phyloP scores from a whole-genome alignment of 495 filamentous ascomycete genomes.

The Penicillium canariense region DNA sequence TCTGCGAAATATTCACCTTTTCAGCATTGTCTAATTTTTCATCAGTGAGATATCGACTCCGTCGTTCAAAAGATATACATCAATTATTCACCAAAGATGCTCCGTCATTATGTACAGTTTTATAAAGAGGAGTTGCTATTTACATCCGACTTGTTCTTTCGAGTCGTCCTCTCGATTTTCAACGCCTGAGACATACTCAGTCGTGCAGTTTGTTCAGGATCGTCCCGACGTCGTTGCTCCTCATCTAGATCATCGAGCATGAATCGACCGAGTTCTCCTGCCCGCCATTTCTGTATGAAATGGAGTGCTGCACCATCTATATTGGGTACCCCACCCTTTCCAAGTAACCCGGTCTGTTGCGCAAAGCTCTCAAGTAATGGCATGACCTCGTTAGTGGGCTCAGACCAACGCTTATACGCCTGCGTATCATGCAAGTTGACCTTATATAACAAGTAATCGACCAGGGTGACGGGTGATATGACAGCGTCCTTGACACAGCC shows the following conservation, averaged over 20 bases:
- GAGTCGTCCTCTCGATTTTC: slow-evolving; percentile 35
- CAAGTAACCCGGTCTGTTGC: slow-evolving; percentile 68
- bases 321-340: slow-evolving; percentile 70
- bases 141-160: slow-evolving; percentile 31
- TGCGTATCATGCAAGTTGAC: slow-evolving; percentile 62
- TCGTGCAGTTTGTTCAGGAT: slow-evolving; percentile 35
- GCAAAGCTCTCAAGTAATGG: slow-evolving; percentile 68
- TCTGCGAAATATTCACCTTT: slow-evolving; percentile 21
- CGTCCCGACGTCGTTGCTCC: slow-evolving; percentile 45
- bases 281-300: slow-evolving; percentile 81
- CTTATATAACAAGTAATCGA: slow-evolving; percentile 85
- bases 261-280: slow-evolving; percentile 72
- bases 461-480: slow-evolving; percentile 68
- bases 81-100: neutral
- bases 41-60: slow-evolving; percentile 5
- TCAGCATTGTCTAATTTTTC: slow-evolving; percentile 10
- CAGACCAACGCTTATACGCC: slow-evolving; percentile 62
- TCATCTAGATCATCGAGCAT: slow-evolving; percentile 73
- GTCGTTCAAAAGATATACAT: slow-evolving; percentile 22
- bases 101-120: slow-evolving; percentile 24
- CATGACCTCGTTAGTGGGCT: slow-evolving; percentile 78
- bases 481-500: slow-evolving; percentile 89
- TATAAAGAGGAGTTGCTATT: slow-evolving; percentile 21
- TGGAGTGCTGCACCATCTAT: slow-evolving; percentile 74
- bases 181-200: slow-evolving; percentile 46